Evolutionary conservation across 2,329 filamentous ascomycete species (phyloP), one percentile per base, ranked within the genome.

Genomic region (Monascus ruber): DNA sequence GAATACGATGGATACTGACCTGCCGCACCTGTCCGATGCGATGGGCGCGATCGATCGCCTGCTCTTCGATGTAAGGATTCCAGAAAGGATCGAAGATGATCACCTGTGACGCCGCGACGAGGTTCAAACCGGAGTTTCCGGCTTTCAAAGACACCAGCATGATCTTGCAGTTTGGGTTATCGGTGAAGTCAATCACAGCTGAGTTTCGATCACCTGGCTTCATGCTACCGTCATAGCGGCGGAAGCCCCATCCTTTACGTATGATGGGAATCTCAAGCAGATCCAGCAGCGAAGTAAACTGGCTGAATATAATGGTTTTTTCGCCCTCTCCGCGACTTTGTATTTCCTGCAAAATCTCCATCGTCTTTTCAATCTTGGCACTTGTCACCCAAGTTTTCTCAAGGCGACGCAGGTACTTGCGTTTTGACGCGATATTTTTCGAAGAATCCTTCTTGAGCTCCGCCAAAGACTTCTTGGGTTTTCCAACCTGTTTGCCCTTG

Each of bases 1-100:
- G 65, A 24, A 94, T 74, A 4, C 85, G 80, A 56, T 94, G 86
- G 1, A 95, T 81, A 40, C 78, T 73, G 4, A 94, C 88, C 5
- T 78, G 67, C 4, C 73, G 72, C 47, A 71, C 66, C 63, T 95
- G 88, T 1, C 87, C 87, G 49, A 94, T 88, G 6, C 88, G 82
- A 60, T 94, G 83, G 2, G 87, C 85, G 24, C 88, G 82, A 58
- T 94, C 88, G 37, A 94, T 81, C 4, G 88, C 88, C 63, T 95
- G 88, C 62, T 87, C 85, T 63, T 94, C 88, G 36, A 93, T 83
- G 55, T 83, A 94, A 0, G 87, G 88, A 47, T 94, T 95, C 85
- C 86, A 94, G 65, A 93, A 94, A 0, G 87, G 87, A 56, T 94
- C 87, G 55, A 94, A 78, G 47, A 94, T 83, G 59, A 95, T 85